A percentile compares a stretch with the other conserved stretches of the same genome.
Evolutionary conservation across 768 basidiomycete species (phyloP).

Genomic region (Tylopilus rubrobrunneus): DNA sequence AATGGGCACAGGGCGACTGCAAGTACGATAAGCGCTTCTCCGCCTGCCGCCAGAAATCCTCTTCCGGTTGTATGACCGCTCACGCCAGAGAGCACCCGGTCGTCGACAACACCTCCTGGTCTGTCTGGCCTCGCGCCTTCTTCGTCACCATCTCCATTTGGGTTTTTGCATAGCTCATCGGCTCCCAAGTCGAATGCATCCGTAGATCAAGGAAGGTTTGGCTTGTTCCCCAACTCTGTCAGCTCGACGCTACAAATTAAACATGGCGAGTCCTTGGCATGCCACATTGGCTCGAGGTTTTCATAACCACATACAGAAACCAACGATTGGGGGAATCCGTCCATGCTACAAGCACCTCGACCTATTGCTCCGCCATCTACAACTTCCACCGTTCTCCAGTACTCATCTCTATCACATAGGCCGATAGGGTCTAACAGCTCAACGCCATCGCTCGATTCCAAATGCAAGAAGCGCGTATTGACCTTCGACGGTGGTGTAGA

Average conservation of each 20-base stretch:
- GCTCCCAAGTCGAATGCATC: conserved; percentile 19
- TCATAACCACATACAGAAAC: conserved; percentile 13
- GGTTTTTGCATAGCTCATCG: conserved; percentile 31
- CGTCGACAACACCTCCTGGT: conserved; percentile 31
- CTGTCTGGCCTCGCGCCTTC: conserved; percentile 31
- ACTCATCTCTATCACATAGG: conserved; percentile 17
- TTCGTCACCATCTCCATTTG: conserved; percentile 34
- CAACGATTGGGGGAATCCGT: conserved; percentile 26
- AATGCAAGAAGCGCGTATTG: conserved; percentile 40
- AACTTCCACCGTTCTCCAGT: conserved; percentile 33
- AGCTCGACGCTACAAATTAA: conserved; percentile 27
- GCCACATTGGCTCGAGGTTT: background rate
- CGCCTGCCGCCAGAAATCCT: conserved; percentile 8
- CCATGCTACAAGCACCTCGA: conserved; percentile 26
- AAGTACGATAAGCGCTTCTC: conserved; percentile 13
- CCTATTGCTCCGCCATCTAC: conserved; percentile 27
- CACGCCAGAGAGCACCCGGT: conserved; percentile 33
- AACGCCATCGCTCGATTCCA: conserved; percentile 26
- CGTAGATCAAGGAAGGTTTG: conserved; percentile 19
- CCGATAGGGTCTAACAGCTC: conserved; percentile 17
- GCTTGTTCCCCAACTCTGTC: conserved; percentile 13
- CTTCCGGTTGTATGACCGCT: conserved; percentile 19
- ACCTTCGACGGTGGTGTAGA: conserved; percentile 21
- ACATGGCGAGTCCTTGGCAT: conserved; percentile 20
- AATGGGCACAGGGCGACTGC: conserved; percentile 23